A percentile compares a stretch with the other conserved stretches of the same genome.
phyloP scores from a whole-genome alignment of 352 stramenopile genomes.

The Globisporangium viniferum region DNA sequence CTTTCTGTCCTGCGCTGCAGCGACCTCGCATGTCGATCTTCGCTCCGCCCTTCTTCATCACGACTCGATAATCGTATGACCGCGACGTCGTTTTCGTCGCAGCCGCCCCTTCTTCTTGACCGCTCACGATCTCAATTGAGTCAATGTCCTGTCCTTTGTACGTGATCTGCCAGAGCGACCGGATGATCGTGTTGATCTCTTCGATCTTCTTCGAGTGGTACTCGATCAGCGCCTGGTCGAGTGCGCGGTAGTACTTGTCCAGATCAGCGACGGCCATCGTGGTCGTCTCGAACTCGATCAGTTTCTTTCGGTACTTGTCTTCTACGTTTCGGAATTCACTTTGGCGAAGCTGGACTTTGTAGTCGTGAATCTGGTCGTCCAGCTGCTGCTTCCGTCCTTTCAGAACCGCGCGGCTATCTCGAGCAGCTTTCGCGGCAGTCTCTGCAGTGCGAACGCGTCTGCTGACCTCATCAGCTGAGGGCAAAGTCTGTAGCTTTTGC shows the following conservation, averaged over 20 bases:
- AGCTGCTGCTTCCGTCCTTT: conserved; percentile 55
- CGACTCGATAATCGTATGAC: conserved; percentile 99
- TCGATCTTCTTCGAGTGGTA: conserved; percentile 99
- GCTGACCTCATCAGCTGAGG: conserved; percentile 43
- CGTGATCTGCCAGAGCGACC: conserved; percentile 96
- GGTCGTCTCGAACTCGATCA: conserved; percentile 97
- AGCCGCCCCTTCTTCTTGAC: conserved; percentile 71
- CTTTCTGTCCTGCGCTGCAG: conserved; percentile 98
- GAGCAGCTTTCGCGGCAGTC: conserved; percentile 22
- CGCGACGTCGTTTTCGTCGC: conserved; percentile 44
- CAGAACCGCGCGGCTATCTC: conserved; percentile 37
- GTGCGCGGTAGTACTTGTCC: conserved; percentile 95
- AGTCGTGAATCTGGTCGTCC: conserved; percentile 49
- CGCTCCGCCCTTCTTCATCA: conserved; percentile 97
- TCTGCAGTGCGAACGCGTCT: conserved; percentile 38
- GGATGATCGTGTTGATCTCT: conserved; percentile 99
- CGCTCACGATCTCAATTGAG: conserved; percentile 97
- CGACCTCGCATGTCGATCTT: conserved; percentile 98
- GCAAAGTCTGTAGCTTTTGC: conserved; percentile 51
- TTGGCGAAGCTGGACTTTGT: conserved; percentile 51
- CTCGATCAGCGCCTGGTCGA: conserved; percentile 94
- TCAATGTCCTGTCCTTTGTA: conserved; percentile 99
- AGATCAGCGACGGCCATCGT: conserved; percentile 95
- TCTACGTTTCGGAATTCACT: conserved; percentile 93
- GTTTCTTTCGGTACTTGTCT: conserved; percentile 89